Evolutionary conservation across 2,329 filamentous ascomycete genomes (phyloP).

Genomic region (Dactylellina parvicollis): DNA sequence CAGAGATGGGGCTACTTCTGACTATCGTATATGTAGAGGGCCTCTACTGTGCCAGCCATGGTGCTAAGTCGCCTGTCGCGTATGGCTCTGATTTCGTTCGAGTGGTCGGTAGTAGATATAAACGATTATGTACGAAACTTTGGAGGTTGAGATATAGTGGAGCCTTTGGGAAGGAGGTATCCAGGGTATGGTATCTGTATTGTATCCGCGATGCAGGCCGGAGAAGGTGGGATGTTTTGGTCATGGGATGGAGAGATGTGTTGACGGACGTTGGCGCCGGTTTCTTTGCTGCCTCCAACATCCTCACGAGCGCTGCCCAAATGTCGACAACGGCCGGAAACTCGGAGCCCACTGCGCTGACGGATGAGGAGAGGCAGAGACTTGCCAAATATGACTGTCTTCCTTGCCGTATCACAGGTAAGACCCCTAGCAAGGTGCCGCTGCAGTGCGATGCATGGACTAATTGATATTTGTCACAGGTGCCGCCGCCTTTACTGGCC

Average conservation of each 20-base stretch:
- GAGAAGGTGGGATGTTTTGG: too few species aligned
- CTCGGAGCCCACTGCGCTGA: conserved; percentile 1
- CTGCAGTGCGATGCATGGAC: not conserved
- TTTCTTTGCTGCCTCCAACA: not conserved
- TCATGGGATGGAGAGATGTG: too few species aligned
- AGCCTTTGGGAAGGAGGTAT: too few species aligned
- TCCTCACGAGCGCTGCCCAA: not conserved
- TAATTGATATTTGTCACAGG: conserved; percentile 64
- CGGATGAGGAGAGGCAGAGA: conserved; percentile 38
- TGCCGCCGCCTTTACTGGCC: conserved; percentile 77
- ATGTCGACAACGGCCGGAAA: conserved; percentile 18
- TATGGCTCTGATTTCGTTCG: not conserved
- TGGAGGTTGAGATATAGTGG: too few species aligned
- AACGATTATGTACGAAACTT: not conserved
- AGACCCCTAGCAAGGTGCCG: conserved; percentile 58
- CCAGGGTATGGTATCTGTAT: too few species aligned
- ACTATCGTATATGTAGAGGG: conserved; percentile 96
- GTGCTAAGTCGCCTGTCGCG: conserved; percentile 60
- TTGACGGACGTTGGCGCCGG: conserved; percentile 14
- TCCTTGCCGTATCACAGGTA: conserved; percentile 77
- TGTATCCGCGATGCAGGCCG: too few species aligned
- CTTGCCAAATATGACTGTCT: conserved; percentile 68
- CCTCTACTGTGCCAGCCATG: conserved; percentile 90
- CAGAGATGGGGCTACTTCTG: conserved; percentile 73
- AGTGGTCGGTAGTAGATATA: not conserved